Conservation (phyloP, 140 eudicot genomes). For the Flaveria floridana region DNA sequence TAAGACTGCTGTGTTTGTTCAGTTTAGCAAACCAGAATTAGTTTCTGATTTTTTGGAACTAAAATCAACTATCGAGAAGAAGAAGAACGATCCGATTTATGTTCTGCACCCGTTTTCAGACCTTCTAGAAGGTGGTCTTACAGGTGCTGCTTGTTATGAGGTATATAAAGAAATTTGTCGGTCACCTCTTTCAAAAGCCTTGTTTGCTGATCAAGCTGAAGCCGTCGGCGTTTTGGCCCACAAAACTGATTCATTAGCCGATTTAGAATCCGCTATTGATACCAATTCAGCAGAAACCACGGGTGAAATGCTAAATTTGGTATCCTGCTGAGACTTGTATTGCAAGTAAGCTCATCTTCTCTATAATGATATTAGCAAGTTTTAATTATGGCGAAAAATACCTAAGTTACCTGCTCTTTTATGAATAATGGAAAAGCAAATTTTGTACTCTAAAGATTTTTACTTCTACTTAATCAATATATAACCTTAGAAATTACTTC, state of each 20-base stretch:
- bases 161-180: slow-evolving; percentile 69
- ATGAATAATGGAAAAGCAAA: not conserved
- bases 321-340: slow-evolving; percentile 34
- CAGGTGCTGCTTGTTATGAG: slow-evolving; percentile 61
- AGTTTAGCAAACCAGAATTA: slow-evolving; percentile 52
- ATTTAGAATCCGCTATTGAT: not conserved
- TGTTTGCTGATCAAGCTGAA: slow-evolving; percentile 80
- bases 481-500: not conserved
- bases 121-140: slow-evolving; percentile 61
- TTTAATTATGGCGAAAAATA: not conserved
- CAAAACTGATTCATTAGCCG: slow-evolving; percentile 13
- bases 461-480: not conserved
- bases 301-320: slow-evolving; percentile 25
- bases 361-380: not conserved
- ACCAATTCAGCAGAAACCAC: slow-evolving; percentile 1
- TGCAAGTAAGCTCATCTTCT: slow-evolving; percentile 8
- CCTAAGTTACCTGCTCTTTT: too few species aligned
- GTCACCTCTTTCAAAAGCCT: slow-evolving; percentile 59
- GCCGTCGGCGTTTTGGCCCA: slow-evolving; percentile 42
- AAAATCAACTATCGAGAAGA: slow-evolving; percentile 49
- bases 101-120: slow-evolving; percentile 82
- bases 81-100: slow-evolving; percentile 49
- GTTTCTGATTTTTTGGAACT: slow-evolving; percentile 59
- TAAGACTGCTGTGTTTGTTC: slow-evolving; percentile 71
- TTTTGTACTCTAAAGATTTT: not conserved